A percentile compares a stretch with the other conserved stretches of the same genome.
phyloP scores from a whole-genome alignment of 2,329 filamentous ascomycete species.

The Arthrobotrys pseudoclavata region DNA sequence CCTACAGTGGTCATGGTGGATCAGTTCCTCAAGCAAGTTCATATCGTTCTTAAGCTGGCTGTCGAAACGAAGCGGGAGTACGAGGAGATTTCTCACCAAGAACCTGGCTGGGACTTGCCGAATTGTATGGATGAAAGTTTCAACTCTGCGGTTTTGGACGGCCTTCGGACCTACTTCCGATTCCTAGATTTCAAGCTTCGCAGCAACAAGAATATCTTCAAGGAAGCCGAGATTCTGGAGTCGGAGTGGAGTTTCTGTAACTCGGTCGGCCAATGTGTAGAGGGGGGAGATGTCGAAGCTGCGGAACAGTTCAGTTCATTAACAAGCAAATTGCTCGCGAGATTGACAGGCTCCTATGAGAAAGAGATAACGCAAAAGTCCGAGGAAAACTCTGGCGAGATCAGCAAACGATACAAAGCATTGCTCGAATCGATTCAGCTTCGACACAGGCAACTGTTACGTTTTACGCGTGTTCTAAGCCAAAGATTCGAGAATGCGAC shows the following conservation, averaged over 20 bases:
- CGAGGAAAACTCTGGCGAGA: constrained; percentile 85
- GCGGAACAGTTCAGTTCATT: constrained; percentile 96
- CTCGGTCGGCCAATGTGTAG: constrained; percentile 88
- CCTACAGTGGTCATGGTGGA: constrained; percentile 93
- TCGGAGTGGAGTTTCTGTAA: constrained; percentile 99
- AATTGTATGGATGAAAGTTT: constrained; percentile 98
- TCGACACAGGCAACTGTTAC: constrained; percentile 93
- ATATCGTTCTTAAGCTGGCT: constrained; percentile 89
- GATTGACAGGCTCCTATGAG: constrained; percentile 91
- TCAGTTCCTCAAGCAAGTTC: constrained; percentile 97
- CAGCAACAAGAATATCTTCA: constrained; percentile 99
- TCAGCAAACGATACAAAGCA: constrained; percentile 97
- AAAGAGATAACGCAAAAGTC: constrained; percentile 86
- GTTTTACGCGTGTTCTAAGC: constrained; percentile 76
- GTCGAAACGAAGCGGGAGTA: constrained; percentile 94
- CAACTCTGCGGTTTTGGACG: constrained; percentile 89
- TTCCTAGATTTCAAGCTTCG: constrained; percentile 98
- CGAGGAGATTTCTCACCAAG: constrained; percentile 82
- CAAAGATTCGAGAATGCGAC: constrained; percentile 97
- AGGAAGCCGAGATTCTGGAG: constrained; percentile 95
- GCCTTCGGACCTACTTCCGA: constrained; percentile 97
- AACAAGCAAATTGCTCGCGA: constrained; percentile 90
- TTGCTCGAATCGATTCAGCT: constrained; percentile 96
- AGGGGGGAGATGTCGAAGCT: constrained; percentile 94
- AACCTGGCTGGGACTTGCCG: constrained; percentile 94